These are phyloP conservation scores for Secale cereale DNA, from an alignment of 176 grass and related monocot species.

Conservation along the genomic window DNA sequence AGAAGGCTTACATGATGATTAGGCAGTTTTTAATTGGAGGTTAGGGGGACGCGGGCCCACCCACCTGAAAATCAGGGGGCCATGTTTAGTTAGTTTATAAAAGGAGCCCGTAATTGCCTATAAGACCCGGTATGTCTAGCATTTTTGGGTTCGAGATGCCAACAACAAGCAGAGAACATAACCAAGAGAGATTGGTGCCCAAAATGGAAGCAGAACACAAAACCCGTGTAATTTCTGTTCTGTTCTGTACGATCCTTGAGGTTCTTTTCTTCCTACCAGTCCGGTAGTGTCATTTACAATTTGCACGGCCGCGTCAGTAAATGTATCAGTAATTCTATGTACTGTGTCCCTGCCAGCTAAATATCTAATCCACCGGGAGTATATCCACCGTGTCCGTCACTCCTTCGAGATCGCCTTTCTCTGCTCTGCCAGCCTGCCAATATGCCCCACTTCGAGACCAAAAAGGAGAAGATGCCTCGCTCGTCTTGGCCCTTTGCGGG, in stretches of 20 bases:
- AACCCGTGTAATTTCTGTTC: neutral
- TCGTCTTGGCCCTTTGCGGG: slow-evolving; percentile 17
- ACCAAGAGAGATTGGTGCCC: too few relatives aligned
- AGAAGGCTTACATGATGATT: too few relatives aligned
- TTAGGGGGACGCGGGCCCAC: too few relatives aligned
- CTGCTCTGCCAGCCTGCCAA: slow-evolving; percentile 18
- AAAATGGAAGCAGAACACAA: too few relatives aligned
- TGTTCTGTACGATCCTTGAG: neutral
- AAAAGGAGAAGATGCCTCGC: neutral
- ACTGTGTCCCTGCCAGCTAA: slow-evolving; percentile 38
- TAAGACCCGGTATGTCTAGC: too few relatives aligned
- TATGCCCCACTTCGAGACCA: slow-evolving; percentile 10
- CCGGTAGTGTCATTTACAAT: slow-evolving; percentile 17
- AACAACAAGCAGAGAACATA: too few relatives aligned
- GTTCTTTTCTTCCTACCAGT: neutral
- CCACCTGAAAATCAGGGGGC: too few relatives aligned
- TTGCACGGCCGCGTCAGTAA: slow-evolving; percentile 33
- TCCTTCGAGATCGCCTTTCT: neutral
- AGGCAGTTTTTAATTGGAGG: too few relatives aligned
- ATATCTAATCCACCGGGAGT: slow-evolving; percentile 20
- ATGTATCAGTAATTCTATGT: slow-evolving; percentile 25
- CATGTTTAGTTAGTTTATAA: too few relatives aligned
- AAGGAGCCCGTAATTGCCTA: too few relatives aligned
- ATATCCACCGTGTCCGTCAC: neutral
- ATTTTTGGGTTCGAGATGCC: too few relatives aligned